Evolutionary conservation across 352 stramenopile genomes (phyloP), one percentile per base, ranked within the genome.

Genomic region (Achlya hypogyna): DNA sequence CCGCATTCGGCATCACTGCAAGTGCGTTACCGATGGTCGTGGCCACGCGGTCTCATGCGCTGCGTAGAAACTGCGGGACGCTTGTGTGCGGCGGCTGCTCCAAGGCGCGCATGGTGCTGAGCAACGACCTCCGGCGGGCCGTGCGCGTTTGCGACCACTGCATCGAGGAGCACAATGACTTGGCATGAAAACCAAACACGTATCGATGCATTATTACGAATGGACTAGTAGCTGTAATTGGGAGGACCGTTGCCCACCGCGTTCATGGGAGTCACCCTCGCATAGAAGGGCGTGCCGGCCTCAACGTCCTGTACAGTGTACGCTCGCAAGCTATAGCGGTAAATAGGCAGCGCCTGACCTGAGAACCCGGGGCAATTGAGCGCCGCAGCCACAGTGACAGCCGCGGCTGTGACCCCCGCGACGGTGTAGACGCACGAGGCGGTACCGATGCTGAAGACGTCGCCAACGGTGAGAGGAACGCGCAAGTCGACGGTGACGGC

Each of bases 11-110:
- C 86, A 94, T 54, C 86, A 94, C 68, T 94, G 86, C 72, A 79
- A 79, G 83, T 91, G 74, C 53, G 77, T 63, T 62, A 14, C 6
- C 12, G 5, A 0, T 35, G 59, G 10, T 59, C 25, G 3, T 51
- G 25, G 23, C 12, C 54, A 28, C 27, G 63, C 29, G 18, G 32
- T 10, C 22, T 73, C 23, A 22, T 27, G 45, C 23, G 18, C 29
- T 65, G 28, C n/a, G 10, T 71, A 91, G 85, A 58, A 75, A 91
- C 18, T 94, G 86, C 53, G 86, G 86, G 4, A 88, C 77, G 65
- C 76, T 92, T 23, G 83, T 94, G 32, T 94, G 86, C 70, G 84
- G 86, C 42, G 78, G 87, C 63, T 94, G 86, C 75, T 94, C 86
- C 6, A 67, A 58, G 18, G 22, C 60, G 3, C 22, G 31, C n/a